These are phyloP conservation scores for Penicillium sclerotiorum DNA, from an alignment of 2,329 filamentous ascomycete species.

Conservation along the genomic window DNA sequence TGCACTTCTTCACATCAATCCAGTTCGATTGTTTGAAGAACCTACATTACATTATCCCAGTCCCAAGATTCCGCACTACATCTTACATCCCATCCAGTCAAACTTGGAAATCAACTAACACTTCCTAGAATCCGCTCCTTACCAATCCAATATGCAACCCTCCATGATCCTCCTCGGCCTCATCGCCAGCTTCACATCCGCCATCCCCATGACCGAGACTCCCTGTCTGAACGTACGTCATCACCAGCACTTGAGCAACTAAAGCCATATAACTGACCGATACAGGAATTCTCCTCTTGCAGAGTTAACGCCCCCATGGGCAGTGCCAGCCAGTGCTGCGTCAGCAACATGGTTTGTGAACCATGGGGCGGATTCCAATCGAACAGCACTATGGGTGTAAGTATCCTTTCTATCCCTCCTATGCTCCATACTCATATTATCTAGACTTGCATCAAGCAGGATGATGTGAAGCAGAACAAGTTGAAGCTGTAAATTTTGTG, in stretches of 20 bases:
- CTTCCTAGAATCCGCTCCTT: not conserved
- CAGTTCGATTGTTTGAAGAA: too few relatives aligned
- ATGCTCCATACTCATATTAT: not conserved
- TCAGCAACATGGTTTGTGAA: slow-evolving; percentile 5
- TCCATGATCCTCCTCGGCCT: slow-evolving; percentile 18
- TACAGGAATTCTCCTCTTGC: not conserved
- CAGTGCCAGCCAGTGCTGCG: slow-evolving; percentile 1
- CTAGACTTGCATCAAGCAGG: not conserved
- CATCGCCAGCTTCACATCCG: slow-evolving; percentile 15
- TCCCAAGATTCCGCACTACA: too few relatives aligned
- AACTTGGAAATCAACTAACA: too few relatives aligned
- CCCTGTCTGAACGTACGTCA: slow-evolving; percentile 11
- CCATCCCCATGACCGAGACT: slow-evolving; percentile 10
- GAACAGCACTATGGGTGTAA: slow-evolving; percentile 7
- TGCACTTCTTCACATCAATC: too few relatives aligned
- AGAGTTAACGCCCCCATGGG: not conserved
- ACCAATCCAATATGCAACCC: slow-evolving; percentile 13
- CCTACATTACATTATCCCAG: too few relatives aligned
- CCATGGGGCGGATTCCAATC: not conserved
- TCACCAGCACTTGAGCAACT: not conserved
- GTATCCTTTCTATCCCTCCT: not conserved
- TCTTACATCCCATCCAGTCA: too few relatives aligned
- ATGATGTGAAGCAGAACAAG: not conserved
- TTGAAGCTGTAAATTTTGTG: too few relatives aligned
- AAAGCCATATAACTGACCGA: not conserved